Evolutionary conservation across 2,329 filamentous ascomycete species (phyloP).

Genomic region (Pyricularia sp.): DNA sequence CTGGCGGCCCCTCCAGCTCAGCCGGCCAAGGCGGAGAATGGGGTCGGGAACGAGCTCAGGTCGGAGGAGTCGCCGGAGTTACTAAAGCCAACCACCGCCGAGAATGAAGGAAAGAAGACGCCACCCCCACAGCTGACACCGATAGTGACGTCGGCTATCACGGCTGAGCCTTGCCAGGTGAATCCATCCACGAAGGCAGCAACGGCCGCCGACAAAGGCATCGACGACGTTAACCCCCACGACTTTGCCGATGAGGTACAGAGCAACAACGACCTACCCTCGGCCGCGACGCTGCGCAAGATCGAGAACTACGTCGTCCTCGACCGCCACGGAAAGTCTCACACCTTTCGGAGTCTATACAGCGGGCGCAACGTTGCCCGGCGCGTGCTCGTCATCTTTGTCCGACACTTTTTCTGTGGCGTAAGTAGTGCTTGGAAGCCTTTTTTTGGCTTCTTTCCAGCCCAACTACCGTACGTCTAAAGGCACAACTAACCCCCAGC

Average conservation of each 20-base stretch:
- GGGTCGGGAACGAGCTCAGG: background rate
- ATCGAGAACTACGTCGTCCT: constrained; percentile 45
- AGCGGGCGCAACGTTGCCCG: constrained; percentile 37
- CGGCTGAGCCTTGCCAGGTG: background rate
- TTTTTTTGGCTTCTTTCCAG: background rate
- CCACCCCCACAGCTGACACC: background rate
- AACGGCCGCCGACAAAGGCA: background rate
- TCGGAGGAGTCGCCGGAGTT: background rate
- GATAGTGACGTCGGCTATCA: background rate
- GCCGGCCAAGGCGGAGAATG: background rate
- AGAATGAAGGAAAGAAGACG: background rate
- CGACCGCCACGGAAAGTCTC: constrained; percentile 45
- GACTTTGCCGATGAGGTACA: constrained; percentile 45
- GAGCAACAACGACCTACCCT: constrained; percentile 42
- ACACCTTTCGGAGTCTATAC: constrained; percentile 51
- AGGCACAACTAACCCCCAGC: background rate
- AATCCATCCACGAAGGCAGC: background rate
- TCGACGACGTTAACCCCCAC: constrained; percentile 13
- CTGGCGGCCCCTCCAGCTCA: background rate
- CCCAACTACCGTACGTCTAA: background rate
- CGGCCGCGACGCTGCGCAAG: constrained; percentile 30
- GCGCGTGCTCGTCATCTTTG: constrained; percentile 57
- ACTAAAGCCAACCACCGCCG: background rate
- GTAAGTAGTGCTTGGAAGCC: constrained; percentile 26
- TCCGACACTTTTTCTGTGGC: constrained; percentile 71